Conservation (phyloP, 2,329 filamentous ascomycete genomes). For the Capronia coronata region DNA sequence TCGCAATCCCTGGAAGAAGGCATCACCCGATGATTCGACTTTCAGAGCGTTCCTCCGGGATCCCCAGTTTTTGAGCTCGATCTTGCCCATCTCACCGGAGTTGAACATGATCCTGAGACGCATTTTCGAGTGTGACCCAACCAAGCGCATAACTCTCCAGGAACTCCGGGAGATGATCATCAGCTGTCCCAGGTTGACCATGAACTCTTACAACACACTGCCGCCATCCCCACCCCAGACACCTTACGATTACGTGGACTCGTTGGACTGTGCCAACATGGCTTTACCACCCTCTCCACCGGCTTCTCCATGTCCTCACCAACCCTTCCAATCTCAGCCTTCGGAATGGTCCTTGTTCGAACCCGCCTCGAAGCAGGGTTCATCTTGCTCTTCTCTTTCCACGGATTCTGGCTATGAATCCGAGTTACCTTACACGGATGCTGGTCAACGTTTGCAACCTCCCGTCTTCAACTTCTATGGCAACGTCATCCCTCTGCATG, state of each 20-base stretch:
- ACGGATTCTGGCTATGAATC: slow-evolving; percentile 29
- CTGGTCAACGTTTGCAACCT: slow-evolving; percentile 16
- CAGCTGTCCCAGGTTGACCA: slow-evolving; percentile 67
- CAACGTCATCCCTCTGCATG: slow-evolving; percentile 27
- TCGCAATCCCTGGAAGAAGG: slow-evolving; percentile 97
- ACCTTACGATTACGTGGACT: slow-evolving; percentile 32
- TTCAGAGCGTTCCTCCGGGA: slow-evolving; percentile 86
- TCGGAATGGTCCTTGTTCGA: slow-evolving; percentile 27
- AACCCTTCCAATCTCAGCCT: slow-evolving; percentile 20
- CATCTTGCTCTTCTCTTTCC: slow-evolving; percentile 27
- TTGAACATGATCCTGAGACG: slow-evolving; percentile 79
- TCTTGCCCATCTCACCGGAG: slow-evolving; percentile 83
- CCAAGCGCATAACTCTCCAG: slow-evolving; percentile 70
- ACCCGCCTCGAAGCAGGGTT: slow-evolving; percentile 27
- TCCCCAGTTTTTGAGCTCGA: slow-evolving; percentile 81
- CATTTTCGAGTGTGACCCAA: slow-evolving; percentile 81
- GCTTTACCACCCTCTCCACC: slow-evolving; percentile 35
- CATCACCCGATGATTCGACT: slow-evolving; percentile 85
- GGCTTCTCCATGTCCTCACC: slow-evolving; percentile 26
- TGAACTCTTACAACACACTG: slow-evolving; percentile 36
- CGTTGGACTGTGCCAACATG: slow-evolving; percentile 34
- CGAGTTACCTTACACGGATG: slow-evolving; percentile 21
- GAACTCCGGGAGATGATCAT: slow-evolving; percentile 73
- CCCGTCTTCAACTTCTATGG: slow-evolving; percentile 28
- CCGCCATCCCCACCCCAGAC: slow-evolving; percentile 35